Percentiles rank a stretch among this genome's conserved stretches.
These are phyloP conservation scores for Choricystis sp. DNA, from an alignment of 139 green algal genomes.

Conservation along the genomic window DNA sequence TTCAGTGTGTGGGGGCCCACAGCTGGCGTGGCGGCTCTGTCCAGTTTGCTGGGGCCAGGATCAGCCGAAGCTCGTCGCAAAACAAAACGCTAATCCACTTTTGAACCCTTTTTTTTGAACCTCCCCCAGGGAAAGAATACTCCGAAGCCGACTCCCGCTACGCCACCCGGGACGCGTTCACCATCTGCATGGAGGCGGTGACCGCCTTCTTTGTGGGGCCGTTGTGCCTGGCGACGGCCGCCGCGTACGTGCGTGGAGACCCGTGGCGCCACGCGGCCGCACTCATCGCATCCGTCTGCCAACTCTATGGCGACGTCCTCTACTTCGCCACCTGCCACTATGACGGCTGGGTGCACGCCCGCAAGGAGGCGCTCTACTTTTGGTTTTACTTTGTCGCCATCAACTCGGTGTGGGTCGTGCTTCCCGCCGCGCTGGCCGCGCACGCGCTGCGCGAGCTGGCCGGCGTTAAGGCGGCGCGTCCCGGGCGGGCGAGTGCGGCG, in stretches of 20 bases:
- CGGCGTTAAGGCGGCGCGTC: too few species aligned
- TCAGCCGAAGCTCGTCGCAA: too few species aligned
- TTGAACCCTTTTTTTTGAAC: not conserved
- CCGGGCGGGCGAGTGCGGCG: not conserved
- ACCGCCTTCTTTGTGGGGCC: conserved; percentile 71
- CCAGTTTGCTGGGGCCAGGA: too few species aligned
- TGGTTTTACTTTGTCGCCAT: conserved; percentile 73
- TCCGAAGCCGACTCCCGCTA: conserved; percentile 75
- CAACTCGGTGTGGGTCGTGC: conserved; percentile 59
- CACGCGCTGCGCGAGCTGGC: conserved; percentile 2
- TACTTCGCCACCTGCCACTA: conserved; percentile 67
- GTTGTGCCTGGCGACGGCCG: conserved; percentile 24
- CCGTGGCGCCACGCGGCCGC: conserved; percentile 46
- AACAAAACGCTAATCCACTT: not conserved
- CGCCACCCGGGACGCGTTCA: conserved; percentile 62
- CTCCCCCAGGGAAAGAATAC: conserved; percentile 74
- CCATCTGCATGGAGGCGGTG: conserved; percentile 64
- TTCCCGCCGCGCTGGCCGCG: conserved; percentile 21
- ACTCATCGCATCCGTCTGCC: conserved; percentile 56
- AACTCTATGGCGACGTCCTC: conserved; percentile 78
- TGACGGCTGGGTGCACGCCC: conserved; percentile 38
- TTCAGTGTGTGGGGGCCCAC: not conserved
- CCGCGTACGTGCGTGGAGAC: not conserved
- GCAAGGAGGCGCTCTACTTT: conserved; percentile 72
- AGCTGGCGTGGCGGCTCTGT: too few species aligned